Evolutionary conservation across 2,329 filamentous ascomycete species (phyloP), one percentile per base, ranked within the genome.

Genomic region (Trichocomaceae sp.): DNA sequence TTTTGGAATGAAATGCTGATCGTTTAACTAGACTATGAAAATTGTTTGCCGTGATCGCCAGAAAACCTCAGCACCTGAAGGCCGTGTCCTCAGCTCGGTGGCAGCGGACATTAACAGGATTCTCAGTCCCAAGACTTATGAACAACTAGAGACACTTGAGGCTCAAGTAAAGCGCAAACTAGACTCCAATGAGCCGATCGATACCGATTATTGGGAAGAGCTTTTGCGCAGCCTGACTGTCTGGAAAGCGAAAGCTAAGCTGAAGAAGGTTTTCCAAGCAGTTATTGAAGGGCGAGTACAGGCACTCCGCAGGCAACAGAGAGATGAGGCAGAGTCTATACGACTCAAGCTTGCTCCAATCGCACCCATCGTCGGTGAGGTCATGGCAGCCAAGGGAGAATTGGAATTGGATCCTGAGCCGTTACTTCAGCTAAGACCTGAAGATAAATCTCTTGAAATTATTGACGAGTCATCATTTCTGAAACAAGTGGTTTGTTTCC

Each of bases 121-220:
- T 33, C 78, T 99, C 10, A 81, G 83, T 3, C 89, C 90, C 8
- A 99, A 99, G 74, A 83, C 85, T 15, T 84, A 89, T 63, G 86
- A 90, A 63, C 88, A 97, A 69, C 78, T 99, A n/a, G 86, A 91
- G 66, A 82, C 82, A 17, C 77, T 99, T 48, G 92, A 99, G 72
- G 82, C 79, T 60, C 91, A 97, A 74, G 93, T 99, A 69, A 84
- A 84, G 67, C 77, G 79, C 15, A 99, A 99, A 75, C 76, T 99
- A 47, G 80, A 85, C 51, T 95, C 90, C 7, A 86, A 96, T 66
- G 91, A 96, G 66, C 85, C 88, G 9, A 92, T 99, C 61, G 93
- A 99, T 70, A 90, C 88, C 2, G 93, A 99, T 72, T 99, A 97
- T 70, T 99, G 93, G 93, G 90, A 95, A 67, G 89, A 96, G 67